Conservation (phyloP, 2,329 filamentous ascomycete species). For the Aspergillus ochraceoroseus region DNA sequence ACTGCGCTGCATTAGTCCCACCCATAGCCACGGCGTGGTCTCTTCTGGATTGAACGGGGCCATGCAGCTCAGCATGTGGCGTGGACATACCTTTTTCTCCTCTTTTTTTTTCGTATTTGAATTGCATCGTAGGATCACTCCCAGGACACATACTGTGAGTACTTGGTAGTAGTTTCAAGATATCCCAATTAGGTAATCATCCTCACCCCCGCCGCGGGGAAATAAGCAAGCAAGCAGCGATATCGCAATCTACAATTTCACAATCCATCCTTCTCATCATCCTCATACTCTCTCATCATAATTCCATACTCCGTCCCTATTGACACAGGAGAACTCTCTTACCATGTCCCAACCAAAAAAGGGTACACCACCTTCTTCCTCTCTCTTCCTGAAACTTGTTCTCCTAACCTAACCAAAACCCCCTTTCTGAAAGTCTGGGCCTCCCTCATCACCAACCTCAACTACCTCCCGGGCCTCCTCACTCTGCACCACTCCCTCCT, state of each 20-base stretch:
- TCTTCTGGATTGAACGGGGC: conserved; percentile 1
- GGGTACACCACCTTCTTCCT: neutral
- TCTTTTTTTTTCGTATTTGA: too few relatives aligned
- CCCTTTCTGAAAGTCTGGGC: conserved; percentile 71
- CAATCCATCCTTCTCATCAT: neutral
- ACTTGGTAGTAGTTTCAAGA: too few relatives aligned
- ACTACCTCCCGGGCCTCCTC: conserved; percentile 75
- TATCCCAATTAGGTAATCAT: conserved; percentile 1
- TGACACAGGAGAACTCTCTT: neutral
- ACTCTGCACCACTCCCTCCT: conserved; percentile 75
- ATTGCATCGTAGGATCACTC: too few relatives aligned
- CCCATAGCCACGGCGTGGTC: conserved; percentile 10
- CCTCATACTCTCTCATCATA: neutral
- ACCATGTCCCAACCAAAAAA: conserved; percentile 3
- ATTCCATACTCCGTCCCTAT: neutral
- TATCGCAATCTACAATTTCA: neutral
- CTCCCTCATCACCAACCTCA: conserved; percentile 76
- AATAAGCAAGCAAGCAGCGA: too few relatives aligned
- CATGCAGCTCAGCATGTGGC: conserved; percentile 7
- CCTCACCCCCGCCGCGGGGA: conserved; percentile 1
- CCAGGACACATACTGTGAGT: too few relatives aligned
- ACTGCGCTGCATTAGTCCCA: neutral
- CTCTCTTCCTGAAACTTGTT: neutral
- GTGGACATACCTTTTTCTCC: conserved; percentile 13
- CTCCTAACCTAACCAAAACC: neutral